phyloP scores from a whole-genome alignment of 179 eudicot species.

The Heliamphora pulchella region DNA sequence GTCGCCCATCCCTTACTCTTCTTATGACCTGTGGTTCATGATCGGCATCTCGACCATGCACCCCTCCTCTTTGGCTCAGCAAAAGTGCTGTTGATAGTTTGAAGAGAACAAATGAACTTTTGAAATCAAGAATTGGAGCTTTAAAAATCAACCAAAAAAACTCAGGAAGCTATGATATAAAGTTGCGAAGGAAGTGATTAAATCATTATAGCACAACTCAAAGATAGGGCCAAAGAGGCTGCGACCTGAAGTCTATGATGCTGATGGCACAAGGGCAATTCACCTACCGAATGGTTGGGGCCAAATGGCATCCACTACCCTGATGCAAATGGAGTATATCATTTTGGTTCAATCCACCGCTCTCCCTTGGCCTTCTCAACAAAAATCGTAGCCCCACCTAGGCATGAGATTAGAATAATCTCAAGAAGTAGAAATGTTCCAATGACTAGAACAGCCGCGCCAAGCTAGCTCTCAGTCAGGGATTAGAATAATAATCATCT shows the following conservation, averaged over 20 bases:
- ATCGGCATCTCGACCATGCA: too few relatives aligned
- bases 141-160: constrained; percentile 59
- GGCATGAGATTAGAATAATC: too few relatives aligned
- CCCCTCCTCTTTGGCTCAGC: too few relatives aligned
- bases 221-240: constrained; percentile 88
- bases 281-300: constrained; percentile 58
- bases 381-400: too few relatives aligned
- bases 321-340: constrained; percentile 42
- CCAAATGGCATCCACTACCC: constrained; percentile 44
- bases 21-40: too few relatives aligned
- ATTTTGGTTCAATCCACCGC: constrained; percentile 26
- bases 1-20: too few relatives aligned
- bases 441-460: too few relatives aligned
- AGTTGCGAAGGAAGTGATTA: constrained; percentile 96
- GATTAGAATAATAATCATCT: too few relatives aligned
- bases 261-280: constrained; percentile 39
- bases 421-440: too few relatives aligned
- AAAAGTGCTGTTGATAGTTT: constrained; percentile 72
- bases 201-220: constrained; percentile 85
- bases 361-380: constrained; percentile 28
- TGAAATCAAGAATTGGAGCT: constrained; percentile 78
- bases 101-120: constrained; percentile 82
- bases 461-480: too few relatives aligned
- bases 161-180: constrained; percentile 75
- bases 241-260: constrained; percentile 78